Conservation (phyloP, 1,139 yeast species). For the Scheffersomyces segobiensis region DNA sequence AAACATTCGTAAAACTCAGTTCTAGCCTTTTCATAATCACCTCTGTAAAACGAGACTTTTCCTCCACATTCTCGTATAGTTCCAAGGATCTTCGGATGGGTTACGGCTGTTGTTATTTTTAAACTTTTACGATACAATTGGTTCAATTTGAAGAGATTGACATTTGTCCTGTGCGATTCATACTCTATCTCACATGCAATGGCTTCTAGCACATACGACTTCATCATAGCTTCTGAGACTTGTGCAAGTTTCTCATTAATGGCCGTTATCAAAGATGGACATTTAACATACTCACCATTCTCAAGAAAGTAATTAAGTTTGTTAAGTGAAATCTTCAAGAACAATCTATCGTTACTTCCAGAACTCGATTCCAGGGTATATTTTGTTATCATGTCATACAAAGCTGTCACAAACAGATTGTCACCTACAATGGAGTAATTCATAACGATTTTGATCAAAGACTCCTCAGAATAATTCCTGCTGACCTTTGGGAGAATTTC, state of each 20-base stretch:
- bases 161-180: slow-evolving; percentile 29
- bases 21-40: slow-evolving; percentile 63
- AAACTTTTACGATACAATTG: slow-evolving; percentile 51
- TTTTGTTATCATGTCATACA: slow-evolving; percentile 32
- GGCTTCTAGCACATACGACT: slow-evolving; percentile 56
- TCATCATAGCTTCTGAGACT: slow-evolving; percentile 45
- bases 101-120: slow-evolving; percentile 59
- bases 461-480: slow-evolving; percentile 59
- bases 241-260: slow-evolving; percentile 41
- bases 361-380: slow-evolving; percentile 16
- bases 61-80: slow-evolving; percentile 77
- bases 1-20: slow-evolving; percentile 71
- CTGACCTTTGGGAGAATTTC: slow-evolving; percentile 29
- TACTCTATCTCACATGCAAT: slow-evolving; percentile 66
- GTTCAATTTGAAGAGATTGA: slow-evolving; percentile 41
- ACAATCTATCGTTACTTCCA: slow-evolving; percentile 49
- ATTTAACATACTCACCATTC: slow-evolving; percentile 32
- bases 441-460: slow-evolving; percentile 56
- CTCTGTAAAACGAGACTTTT: slow-evolving; percentile 59
- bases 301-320: slow-evolving; percentile 50
- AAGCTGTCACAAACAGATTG: slow-evolving; percentile 22
- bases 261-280: slow-evolving; percentile 38
- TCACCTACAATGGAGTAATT: slow-evolving; percentile 39
- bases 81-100: slow-evolving; percentile 75
- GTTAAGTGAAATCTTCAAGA: slow-evolving; percentile 56